Percentiles rank a stretch among this genome's conserved stretches.
phyloP scores from a whole-genome alignment of 495 filamentous ascomycete species.

The Aspergillus sclerotioniger region DNA sequence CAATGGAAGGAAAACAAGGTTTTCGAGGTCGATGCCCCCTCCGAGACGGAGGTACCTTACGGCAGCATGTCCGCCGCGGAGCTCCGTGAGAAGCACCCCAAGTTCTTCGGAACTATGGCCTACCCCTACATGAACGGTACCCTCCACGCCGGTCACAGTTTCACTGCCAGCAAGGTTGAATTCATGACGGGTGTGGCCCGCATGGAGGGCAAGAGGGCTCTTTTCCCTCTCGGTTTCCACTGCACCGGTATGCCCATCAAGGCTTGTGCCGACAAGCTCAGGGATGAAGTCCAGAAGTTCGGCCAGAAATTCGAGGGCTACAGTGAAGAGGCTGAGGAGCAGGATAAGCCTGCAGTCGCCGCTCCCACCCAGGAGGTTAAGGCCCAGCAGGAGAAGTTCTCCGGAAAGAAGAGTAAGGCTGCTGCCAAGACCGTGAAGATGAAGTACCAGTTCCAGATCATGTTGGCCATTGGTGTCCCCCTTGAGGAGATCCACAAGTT shows the following conservation, averaged over 20 bases:
- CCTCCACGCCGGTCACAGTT: slow-evolving; percentile 87
- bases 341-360: slow-evolving; percentile 39
- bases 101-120: slow-evolving; percentile 91
- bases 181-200: slow-evolving; percentile 79
- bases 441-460: slow-evolving; percentile 88
- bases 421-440: slow-evolving; percentile 86
- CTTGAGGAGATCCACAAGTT: slow-evolving; percentile 86
- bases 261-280: slow-evolving; percentile 91
- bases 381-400: slow-evolving; percentile 89
- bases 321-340: slow-evolving; percentile 56
- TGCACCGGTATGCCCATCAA: slow-evolving; percentile 99
- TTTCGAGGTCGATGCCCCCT: slow-evolving; percentile 84
- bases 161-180: slow-evolving; percentile 87
- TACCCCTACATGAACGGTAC: slow-evolving; percentile 98
- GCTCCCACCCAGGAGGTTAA: slow-evolving; percentile 61
- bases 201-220: slow-evolving; percentile 82
- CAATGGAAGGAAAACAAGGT: slow-evolving; percentile 75
- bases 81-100: slow-evolving; percentile 77
- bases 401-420: slow-evolving; percentile 90
- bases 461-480: slow-evolving; percentile 81
- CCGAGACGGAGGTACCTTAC: slow-evolving; percentile 68
- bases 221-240: slow-evolving; percentile 93
- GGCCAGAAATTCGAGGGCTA: slow-evolving; percentile 82
- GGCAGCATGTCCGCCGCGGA: slow-evolving; percentile 66
- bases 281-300: slow-evolving; percentile 84